phyloP scores from a whole-genome alignment of 1,284 basidiomycete genomes.

The Cutaneotrichosporon mucoides region DNA sequence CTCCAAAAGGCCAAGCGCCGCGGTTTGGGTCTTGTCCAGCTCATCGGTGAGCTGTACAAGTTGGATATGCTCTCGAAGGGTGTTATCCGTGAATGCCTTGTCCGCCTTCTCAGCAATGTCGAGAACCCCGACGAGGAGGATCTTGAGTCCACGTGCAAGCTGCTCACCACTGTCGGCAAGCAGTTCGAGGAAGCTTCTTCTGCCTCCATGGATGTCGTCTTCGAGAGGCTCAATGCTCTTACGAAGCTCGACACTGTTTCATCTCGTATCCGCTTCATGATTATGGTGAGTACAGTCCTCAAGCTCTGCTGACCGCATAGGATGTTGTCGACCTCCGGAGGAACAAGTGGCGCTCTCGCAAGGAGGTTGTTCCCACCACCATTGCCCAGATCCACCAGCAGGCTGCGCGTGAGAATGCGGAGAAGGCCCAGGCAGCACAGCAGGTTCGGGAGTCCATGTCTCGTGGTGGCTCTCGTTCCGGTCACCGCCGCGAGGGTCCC shows the following conservation, averaged over 20 bases:
- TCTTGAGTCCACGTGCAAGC: slow-evolving; percentile 90
- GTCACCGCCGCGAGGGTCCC: slow-evolving; percentile 60
- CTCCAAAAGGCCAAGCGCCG: slow-evolving; percentile 95
- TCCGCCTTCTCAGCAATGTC: slow-evolving; percentile 87
- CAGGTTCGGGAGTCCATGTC: slow-evolving; percentile 57
- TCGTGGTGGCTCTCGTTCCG: slow-evolving; percentile 79
- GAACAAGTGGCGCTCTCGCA: slow-evolving; percentile 72
- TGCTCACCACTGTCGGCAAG: slow-evolving; percentile 82
- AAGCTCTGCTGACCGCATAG: slow-evolving; percentile 46
- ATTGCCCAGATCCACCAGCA: slow-evolving; percentile 84
- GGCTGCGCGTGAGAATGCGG: slow-evolving; percentile 68
- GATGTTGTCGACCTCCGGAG: slow-evolving; percentile 85
- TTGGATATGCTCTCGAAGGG: slow-evolving; percentile 88
- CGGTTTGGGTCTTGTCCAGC: slow-evolving; percentile 92
- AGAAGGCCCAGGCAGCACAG: slow-evolving; percentile 62
- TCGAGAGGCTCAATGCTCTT: slow-evolving; percentile 79
- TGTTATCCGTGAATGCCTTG: slow-evolving; percentile 95
- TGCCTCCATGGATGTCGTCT: slow-evolving; percentile 91
- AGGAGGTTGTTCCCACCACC: slow-evolving; percentile 75
- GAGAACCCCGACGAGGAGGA: slow-evolving; percentile 96
- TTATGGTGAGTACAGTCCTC: slow-evolving; percentile 61
- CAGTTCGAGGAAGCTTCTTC: slow-evolving; percentile 64
- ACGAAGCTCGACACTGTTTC: slow-evolving; percentile 68
- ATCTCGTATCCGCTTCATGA: slow-evolving; percentile 91
- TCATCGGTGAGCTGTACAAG: slow-evolving; percentile 98